These are phyloP conservation scores for Arbutus unedo DNA, from an alignment of 148 eudicot genomes.

Conservation along the genomic window DNA sequence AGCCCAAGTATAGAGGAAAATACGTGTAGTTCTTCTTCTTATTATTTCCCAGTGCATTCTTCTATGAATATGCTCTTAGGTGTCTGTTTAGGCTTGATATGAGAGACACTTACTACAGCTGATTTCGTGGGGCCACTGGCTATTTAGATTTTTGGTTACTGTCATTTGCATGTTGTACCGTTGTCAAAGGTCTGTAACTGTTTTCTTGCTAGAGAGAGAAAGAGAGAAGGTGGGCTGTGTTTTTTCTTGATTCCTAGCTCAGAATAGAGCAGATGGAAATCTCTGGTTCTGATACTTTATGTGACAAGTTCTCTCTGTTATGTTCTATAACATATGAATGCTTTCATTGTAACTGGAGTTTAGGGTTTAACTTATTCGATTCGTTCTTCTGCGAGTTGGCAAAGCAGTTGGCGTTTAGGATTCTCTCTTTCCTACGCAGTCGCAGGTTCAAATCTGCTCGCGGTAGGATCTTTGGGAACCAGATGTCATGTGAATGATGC, in stretches of 20 bases:
- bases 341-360: background rate
- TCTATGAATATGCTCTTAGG: background rate
- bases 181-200: background rate
- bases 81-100: background rate
- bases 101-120: too few species aligned
- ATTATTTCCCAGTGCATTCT: background rate
- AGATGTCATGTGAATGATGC: too few species aligned
- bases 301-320: background rate
- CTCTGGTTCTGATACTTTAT: background rate
- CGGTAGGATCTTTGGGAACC: too few species aligned
- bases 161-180: background rate
- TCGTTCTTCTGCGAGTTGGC: too few species aligned
- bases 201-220: background rate
- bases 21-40: constrained; percentile 43
- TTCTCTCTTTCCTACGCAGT: too few species aligned
- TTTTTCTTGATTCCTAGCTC: constrained; percentile 2
- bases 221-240: background rate
- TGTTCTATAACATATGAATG: background rate
- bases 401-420: too few species aligned
- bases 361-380: too few species aligned
- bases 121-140: background rate
- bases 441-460: too few species aligned
- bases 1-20: constrained; percentile 85
- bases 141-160: background rate
- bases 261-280: background rate